Conservation (phyloP, 2,329 filamentous ascomycete genomes). For the Colletotrichum liriopes region DNA sequence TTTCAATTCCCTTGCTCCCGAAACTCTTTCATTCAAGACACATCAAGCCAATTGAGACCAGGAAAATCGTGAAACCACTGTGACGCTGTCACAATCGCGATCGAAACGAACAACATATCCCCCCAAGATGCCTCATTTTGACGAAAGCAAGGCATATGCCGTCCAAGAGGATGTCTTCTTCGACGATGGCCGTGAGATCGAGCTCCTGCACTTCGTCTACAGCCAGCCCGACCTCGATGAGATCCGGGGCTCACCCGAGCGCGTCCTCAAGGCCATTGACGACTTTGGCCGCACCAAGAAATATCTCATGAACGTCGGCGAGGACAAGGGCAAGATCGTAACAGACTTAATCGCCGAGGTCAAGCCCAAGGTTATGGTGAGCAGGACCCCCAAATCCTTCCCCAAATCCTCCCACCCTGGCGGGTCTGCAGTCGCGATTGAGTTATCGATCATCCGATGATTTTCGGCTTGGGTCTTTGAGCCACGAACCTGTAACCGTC, state of each 20-base stretch:
- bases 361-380: constrained; percentile 77
- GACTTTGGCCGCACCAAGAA: constrained; percentile 74
- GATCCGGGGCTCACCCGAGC: constrained; percentile 74
- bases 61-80: neutral
- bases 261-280: constrained; percentile 79
- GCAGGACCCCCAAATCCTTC: neutral
- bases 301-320: constrained; percentile 86
- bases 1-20: neutral
- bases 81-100: neutral
- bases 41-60: neutral
- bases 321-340: constrained; percentile 81
- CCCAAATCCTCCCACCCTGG: neutral
- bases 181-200: constrained; percentile 82
- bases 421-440: neutral
- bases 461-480: neutral
- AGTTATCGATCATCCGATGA: neutral
- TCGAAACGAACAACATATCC: no score
- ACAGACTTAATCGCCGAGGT: constrained; percentile 76
- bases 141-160: constrained; percentile 57
- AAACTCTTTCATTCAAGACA: neutral
- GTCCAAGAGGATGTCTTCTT: constrained; percentile 64
- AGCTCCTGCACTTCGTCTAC: constrained; percentile 80
- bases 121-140: constrained; percentile 48
- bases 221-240: constrained; percentile 72
- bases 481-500: neutral